A percentile compares a stretch with the other conserved stretches of the same genome.
phyloP scores from a whole-genome alignment of 2,329 filamentous ascomycete species.

The Cladosporium sp. region DNA sequence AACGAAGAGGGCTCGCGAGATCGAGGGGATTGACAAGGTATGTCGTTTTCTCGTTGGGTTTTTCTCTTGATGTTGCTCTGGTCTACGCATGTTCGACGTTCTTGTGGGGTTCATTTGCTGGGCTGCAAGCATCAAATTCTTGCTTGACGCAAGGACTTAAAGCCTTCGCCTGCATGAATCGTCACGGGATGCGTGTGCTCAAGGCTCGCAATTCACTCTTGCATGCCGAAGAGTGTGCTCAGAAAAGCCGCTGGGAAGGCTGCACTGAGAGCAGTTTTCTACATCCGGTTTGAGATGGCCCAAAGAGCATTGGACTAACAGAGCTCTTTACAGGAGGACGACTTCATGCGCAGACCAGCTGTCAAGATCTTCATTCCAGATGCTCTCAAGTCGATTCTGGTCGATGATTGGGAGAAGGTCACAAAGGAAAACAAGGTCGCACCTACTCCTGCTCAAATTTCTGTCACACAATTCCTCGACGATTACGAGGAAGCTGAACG shows the following conservation, averaged over 20 bases:
- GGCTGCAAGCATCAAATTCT: no score
- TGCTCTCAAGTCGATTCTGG: slow-evolving; percentile 82
- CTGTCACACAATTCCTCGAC: slow-evolving; percentile 73
- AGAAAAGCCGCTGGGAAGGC: no score
- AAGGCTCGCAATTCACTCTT: no score
- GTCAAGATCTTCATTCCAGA: slow-evolving; percentile 86
- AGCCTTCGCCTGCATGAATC: no score
- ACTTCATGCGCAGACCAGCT: slow-evolving; percentile 76
- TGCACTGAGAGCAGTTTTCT: no score
- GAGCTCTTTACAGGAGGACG: slow-evolving; percentile 67
- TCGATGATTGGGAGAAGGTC: slow-evolving; percentile 98
- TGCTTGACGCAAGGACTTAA: no score
- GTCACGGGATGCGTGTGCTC: no score
- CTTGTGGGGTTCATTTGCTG: no score
- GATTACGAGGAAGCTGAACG: slow-evolving; percentile 79
- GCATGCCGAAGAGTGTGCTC: no score
- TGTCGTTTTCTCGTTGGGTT: slow-evolving; percentile 19
- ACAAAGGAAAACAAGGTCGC: slow-evolving; percentile 93
- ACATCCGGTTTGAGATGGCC: no score
- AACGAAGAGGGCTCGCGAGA: slow-evolving; percentile 71
- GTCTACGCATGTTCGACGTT: no score
- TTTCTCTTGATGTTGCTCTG: not conserved
- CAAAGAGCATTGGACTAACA: not conserved
- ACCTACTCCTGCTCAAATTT: slow-evolving; percentile 70
- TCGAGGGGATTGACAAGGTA: slow-evolving; percentile 73